Evolutionary conservation across 2,329 filamentous ascomycete genomes (phyloP), one percentile per base, ranked within the genome.

Genomic region (Cytospora chrysosperma): DNA sequence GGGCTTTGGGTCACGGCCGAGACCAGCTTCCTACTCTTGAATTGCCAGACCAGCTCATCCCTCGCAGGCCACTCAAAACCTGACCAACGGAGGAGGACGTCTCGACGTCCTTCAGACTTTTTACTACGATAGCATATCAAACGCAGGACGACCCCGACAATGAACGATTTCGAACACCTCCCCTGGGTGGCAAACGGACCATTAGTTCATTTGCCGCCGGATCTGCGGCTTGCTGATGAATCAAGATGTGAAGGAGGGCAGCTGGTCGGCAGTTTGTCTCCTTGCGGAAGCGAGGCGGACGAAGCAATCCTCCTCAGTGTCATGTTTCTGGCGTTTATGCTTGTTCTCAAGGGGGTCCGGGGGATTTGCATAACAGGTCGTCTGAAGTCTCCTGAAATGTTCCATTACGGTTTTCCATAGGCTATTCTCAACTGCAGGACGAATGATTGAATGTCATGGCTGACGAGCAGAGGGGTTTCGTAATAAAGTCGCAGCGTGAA

Each of bases 401-500:
- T 28, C 51, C 37, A 61, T 52, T 34, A 55, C 59, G 34, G 51
- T 47, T 59, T 62, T 61, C 53, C 57, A 61, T 59, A 63, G 55
- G 56, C 51, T 55, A 56, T 49, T 40, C 13, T n/a, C n/a, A n/a
- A 32, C 32, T 53, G 37, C 43, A 57, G 32, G 56, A 59, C 47
- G 52, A 65, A 30, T 63, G 53, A 59, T 56, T 49, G 32, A 53
- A 37, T 53, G 53, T 49, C 43, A 43, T 19, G 24, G 21, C n/a
- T 61, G 28, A 54, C 32, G 61, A 54, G 62, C 30, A 63, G n/a
- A n/a, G n/a, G 69, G 69, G 60, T 73, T 34, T 34, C 12, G 40
- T 57, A 32, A 27, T 12, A 2, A 24, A 5, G 4, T 24, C 9
- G 43, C 43, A 9, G 43, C n/a, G 21, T 21, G 43, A 47, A 24